Conservation (phyloP, 108 stramenopile genomes). For the Licmophora abbreviata region DNA sequence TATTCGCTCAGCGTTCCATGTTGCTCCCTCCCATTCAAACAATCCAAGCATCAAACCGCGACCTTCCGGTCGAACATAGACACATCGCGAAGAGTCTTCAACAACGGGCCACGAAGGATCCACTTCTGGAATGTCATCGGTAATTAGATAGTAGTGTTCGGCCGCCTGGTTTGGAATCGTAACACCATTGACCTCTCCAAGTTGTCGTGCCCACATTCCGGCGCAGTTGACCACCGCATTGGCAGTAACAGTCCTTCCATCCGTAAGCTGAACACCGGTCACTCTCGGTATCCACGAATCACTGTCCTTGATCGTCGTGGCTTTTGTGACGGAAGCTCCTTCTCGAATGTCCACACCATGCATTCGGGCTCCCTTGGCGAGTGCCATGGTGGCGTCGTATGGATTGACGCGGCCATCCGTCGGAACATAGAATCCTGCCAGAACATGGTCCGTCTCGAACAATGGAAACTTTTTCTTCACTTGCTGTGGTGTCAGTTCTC, state of each 20-base stretch:
- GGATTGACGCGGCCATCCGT: constrained; percentile 77
- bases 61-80: constrained; percentile 77
- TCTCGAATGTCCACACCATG: constrained; percentile 42
- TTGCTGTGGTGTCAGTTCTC: constrained; percentile 44
- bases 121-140: constrained; percentile 49
- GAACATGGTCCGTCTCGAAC: constrained; percentile 29
- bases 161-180: constrained; percentile 69
- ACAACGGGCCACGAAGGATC: constrained; percentile 77
- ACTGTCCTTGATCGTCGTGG: constrained; percentile 11
- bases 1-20: constrained; percentile 46
- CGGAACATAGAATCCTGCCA: constrained; percentile 64
- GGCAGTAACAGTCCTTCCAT: constrained; percentile 28
- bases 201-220: constrained; percentile 78
- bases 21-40: constrained; percentile 54
- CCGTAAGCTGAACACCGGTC: constrained; percentile 25
- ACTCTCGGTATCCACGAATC: constrained; percentile 16
- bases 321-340: constrained; percentile 13
- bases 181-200: constrained; percentile 35
- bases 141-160: constrained; percentile 82
- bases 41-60: constrained; percentile 68
- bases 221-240: constrained; percentile 65
- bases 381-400: constrained; percentile 58
- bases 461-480: constrained; percentile 48
- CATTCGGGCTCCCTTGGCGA: constrained; percentile 36
- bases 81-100: constrained; percentile 53